Evolutionary conservation across 495 filamentous ascomycete genomes (phyloP).

Genomic region (Penicillium coprophilum): DNA sequence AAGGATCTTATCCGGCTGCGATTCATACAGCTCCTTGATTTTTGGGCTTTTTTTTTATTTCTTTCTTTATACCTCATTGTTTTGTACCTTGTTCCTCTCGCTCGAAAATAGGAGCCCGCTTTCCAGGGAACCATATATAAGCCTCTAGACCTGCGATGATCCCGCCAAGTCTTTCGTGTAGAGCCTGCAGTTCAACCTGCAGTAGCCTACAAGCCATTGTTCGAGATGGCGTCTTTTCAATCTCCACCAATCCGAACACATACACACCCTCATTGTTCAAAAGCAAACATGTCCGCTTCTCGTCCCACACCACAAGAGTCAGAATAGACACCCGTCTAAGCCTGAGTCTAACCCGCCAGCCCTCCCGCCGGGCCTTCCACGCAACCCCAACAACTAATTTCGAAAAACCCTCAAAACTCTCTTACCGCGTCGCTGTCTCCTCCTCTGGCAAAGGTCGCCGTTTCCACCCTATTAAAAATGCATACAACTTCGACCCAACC

Average conservation of each 20-base stretch:
- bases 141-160: constrained; percentile 24
- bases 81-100: neutral
- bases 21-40: constrained; percentile 18
- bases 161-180: constrained; percentile 30
- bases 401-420: constrained; percentile 29
- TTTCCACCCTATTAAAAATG: constrained; percentile 67
- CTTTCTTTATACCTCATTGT: constrained; percentile 11
- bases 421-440: constrained; percentile 53
- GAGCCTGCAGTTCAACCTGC: constrained; percentile 45
- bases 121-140: constrained; percentile 8
- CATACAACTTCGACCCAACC: constrained; percentile 74
- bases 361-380: constrained; percentile 29
- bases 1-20: constrained; percentile 22
- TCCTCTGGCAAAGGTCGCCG: constrained; percentile 74
- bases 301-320: constrained; percentile 1
- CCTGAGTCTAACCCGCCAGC: neutral
- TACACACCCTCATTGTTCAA: constrained; percentile 11
- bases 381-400: constrained; percentile 19
- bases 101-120: neutral
- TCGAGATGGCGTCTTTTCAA: constrained; percentile 23
- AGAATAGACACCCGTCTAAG: neutral
- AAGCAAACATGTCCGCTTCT: constrained; percentile 13
- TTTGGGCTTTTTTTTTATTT: constrained; percentile 8
- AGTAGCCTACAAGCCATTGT: constrained; percentile 36
- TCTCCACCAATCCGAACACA: constrained; percentile 7